These are phyloP conservation scores for Thelephora terrestris DNA, from an alignment of 1,284 basidiomycete genomes.

Conservation along the genomic window DNA sequence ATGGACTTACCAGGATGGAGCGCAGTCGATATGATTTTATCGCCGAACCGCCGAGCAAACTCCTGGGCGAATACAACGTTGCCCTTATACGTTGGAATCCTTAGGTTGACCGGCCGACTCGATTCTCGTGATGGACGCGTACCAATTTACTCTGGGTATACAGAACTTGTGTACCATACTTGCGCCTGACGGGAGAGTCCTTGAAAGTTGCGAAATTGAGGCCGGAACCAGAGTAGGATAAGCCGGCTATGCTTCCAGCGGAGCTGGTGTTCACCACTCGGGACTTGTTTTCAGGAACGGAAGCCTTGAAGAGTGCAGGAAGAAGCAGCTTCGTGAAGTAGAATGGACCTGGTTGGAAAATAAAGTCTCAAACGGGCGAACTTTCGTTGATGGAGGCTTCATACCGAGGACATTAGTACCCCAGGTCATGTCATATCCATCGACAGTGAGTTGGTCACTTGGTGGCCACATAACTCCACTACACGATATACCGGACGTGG, in stretches of 20 bases:
- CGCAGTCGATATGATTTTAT: too few relatives aligned
- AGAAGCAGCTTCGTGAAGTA: constrained; percentile 42
- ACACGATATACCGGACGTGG: background rate
- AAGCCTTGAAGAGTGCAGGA: constrained; percentile 33
- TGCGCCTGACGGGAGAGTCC: constrained; percentile 12
- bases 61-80: constrained; percentile 27
- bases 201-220: constrained; percentile 12
- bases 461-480: constrained; percentile 51
- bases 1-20: too few relatives aligned
- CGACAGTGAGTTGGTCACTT: constrained; percentile 31
- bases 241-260: constrained; percentile 6
- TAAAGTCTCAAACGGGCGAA: constrained; percentile 1
- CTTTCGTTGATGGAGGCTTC: background rate
- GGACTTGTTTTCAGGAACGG: constrained; percentile 27
- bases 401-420: constrained; percentile 47
- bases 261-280: constrained; percentile 42
- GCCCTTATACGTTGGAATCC: constrained; percentile 12
- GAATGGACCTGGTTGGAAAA: constrained; percentile 26
- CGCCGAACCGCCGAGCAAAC: constrained; percentile 20
- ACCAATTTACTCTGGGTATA: constrained; percentile 37
- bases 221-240: background rate
- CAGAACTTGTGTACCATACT: constrained; percentile 13
- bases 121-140: background rate
- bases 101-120: background rate
- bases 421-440: constrained; percentile 53